Evolutionary conservation across 2,329 filamentous ascomycete species (phyloP), one percentile per base, ranked within the genome.

Genomic region (Nigrospora oryzae): DNA sequence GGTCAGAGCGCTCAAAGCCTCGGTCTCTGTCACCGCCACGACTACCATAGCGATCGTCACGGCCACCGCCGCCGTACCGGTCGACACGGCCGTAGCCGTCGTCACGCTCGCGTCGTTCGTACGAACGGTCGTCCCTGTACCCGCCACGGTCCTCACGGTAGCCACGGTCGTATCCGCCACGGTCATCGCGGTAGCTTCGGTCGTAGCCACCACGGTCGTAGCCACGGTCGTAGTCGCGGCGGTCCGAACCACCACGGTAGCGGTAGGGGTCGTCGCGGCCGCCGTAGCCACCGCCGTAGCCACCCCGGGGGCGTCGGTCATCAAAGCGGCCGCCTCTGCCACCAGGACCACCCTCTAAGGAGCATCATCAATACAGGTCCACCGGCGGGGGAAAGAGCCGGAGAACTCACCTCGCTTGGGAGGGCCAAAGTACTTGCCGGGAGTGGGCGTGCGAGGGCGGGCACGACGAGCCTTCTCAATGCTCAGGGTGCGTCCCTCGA

Each of bases 401-500:
- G 40, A 44, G 49, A 51, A 71, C 85, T 74, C 73, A 93, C 90
- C 90, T 75, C 93, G 81, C 83, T 98, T 98, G 52, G 93, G 93
- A 50, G 93, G 93, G 43, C 93, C 93, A 63, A 96, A 97, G 78
- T 98, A 98, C 74, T 97, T 97, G 71, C 93, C 93, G 40, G 93
- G 93, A 46, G 93, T 98, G 33, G 93, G 93, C 46, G 91, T 97
- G 61, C 93, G 87, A 58, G 93, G 93, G 55, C 89, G 86, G 63
- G 88, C 87, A 67, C 93, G 89, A 60, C 93, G 89, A 60, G 93
- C 93, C 79, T 97, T 98, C 76, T 98, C 93, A 55, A 98, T 97
- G 77, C 90, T 96, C 59, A 98, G 72, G 50, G 90, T 96, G 57
- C 93, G 86, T 49, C 93, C 93, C 63, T 98, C 91, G 53, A 96